Evolutionary conservation across 2,329 filamentous ascomycete species (phyloP).

Genomic region (Colletotrichum euphorbiae): DNA sequence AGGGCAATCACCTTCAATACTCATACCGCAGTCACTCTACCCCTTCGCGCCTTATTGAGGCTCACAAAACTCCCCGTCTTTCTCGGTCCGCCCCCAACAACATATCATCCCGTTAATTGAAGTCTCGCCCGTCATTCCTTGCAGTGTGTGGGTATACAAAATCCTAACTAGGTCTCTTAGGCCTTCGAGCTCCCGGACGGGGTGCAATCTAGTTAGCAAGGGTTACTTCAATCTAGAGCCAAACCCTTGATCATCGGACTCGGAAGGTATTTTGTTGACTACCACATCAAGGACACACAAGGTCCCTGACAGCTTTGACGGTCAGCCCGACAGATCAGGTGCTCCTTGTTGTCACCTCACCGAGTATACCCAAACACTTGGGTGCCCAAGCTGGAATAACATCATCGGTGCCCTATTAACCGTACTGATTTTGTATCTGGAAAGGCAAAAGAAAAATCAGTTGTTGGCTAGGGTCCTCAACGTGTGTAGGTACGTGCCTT

Average conservation of each 20-base stretch:
- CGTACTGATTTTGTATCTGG: conserved; percentile 1
- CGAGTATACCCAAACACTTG: conserved; percentile 14
- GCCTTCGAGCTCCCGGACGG: conserved; percentile 10
- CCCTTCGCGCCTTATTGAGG: conserved; percentile 6
- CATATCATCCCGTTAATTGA: neutral
- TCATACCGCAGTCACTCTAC: neutral
- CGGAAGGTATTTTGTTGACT: conserved; percentile 29
- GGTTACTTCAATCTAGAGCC: conserved; percentile 3
- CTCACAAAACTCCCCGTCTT: conserved; percentile 9
- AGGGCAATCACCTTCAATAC: conserved; percentile 4
- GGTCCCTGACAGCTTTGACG: conserved; percentile 6
- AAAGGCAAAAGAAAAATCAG: conserved; percentile 19
- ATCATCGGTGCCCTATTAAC: neutral
- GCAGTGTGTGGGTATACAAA: neutral
- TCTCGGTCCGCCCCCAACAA: neutral
- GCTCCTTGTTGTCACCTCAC: conserved; percentile 21
- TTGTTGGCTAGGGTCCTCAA: conserved; percentile 10
- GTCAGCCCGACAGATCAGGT: conserved; percentile 18
- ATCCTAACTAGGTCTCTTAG: conserved; percentile 1
- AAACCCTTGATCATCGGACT: conserved; percentile 1
- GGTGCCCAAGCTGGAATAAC: conserved; percentile 15
- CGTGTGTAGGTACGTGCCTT: conserved; percentile 27
- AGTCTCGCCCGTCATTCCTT: neutral
- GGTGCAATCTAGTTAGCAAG: conserved; percentile 13
- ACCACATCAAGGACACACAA: conserved; percentile 17